Evolutionary conservation across 495 filamentous ascomycete species (phyloP).

Genomic region (Xylaria nigripes): DNA sequence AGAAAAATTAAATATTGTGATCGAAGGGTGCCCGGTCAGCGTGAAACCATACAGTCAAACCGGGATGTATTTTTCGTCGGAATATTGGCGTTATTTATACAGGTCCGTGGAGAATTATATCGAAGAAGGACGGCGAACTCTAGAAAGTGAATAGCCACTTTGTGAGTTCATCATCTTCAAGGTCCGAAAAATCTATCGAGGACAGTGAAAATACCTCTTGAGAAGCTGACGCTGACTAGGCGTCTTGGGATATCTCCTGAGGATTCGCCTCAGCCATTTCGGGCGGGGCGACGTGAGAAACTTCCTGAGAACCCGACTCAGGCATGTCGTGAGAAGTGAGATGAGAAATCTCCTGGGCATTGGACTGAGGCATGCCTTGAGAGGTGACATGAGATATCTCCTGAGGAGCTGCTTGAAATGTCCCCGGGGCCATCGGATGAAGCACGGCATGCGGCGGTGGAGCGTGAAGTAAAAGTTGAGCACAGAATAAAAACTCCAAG

Average conservation of each 20-base stretch:
- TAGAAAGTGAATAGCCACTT: not conserved
- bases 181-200: not conserved
- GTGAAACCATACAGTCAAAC: no score
- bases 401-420: not conserved
- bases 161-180: not conserved
- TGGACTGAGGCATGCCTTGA: not conserved
- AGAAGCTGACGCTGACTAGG: slow-evolving; percentile 10
- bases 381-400: not conserved
- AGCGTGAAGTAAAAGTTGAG: slow-evolving; percentile 46
- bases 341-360: not conserved
- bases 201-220: not conserved
- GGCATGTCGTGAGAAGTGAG: not conserved
- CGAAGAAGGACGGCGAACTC: not conserved
- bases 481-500: slow-evolving; percentile 57
- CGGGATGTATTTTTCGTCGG: no score
- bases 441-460: not conserved
- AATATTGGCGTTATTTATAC: no score
- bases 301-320: not conserved
- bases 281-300: not conserved
- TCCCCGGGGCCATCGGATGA: not conserved
- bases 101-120: not conserved
- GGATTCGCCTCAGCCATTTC: not conserved
- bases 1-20: no score
- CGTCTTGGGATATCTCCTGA: slow-evolving; percentile 3
- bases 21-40: no score